Evolutionary conservation across 2,329 filamentous ascomycete genomes (phyloP).

Genomic region (Penicillium brevicompactum): DNA sequence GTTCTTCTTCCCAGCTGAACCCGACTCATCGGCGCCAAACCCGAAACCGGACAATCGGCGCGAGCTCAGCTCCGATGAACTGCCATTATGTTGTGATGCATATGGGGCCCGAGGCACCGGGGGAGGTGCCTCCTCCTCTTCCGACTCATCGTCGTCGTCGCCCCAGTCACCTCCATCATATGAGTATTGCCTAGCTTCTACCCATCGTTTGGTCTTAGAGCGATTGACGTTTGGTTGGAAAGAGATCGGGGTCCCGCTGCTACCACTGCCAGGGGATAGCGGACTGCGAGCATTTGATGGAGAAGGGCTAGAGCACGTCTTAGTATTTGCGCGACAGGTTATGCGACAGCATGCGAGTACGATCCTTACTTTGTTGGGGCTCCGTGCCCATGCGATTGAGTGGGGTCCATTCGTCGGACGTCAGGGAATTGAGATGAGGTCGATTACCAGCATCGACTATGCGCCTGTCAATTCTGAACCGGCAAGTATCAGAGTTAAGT

Average conservation of each 20-base stretch:
- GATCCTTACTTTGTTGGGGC: conserved; percentile 28
- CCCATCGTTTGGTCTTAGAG: conserved; percentile 92
- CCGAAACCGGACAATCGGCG: conserved; percentile 20
- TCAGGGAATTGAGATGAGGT: conserved; percentile 4
- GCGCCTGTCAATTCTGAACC: not conserved
- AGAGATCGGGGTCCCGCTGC: conserved; percentile 50
- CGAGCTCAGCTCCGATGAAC: conserved; percentile 24
- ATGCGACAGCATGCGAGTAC: not conserved
- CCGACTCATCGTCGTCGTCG: conserved; percentile 64
- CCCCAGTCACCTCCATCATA: conserved; percentile 97
- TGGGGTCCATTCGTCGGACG: conserved; percentile 27
- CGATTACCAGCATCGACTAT: conserved; percentile 19
- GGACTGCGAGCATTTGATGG: conserved; percentile 29
- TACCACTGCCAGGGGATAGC: conserved; percentile 28
- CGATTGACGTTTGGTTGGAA: conserved; percentile 88
- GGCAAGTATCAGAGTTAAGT: not conserved
- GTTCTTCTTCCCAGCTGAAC: conserved; percentile 30
- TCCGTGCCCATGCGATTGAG: conserved; percentile 27
- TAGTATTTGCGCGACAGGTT: conserved; percentile 12
- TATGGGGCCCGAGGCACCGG: conserved; percentile 26
- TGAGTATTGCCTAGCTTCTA: conserved; percentile 79
- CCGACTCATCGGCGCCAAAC: conserved; percentile 16
- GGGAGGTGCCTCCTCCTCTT: conserved; percentile 57
- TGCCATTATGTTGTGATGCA: conserved; percentile 30
- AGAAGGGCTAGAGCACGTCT: conserved; percentile 17